Evolutionary conservation across 805 yeast species (phyloP), one percentile per base, ranked within the genome.

Genomic region (Priceomyces haplophilus): DNA sequence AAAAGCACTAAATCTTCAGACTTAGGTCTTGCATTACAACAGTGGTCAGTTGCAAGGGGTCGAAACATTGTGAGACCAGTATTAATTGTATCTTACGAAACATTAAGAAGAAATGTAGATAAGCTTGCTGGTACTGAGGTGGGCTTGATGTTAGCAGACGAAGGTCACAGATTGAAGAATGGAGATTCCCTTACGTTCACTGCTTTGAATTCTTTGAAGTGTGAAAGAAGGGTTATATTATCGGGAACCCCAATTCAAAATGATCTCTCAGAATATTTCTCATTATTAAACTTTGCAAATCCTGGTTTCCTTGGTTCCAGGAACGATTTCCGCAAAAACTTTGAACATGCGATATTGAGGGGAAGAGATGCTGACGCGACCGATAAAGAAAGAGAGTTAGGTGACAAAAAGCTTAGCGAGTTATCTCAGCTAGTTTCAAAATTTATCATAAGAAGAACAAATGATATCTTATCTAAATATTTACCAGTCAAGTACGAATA

Each of bases 161-260:
- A 69, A 46, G 75, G 75, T 11, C 75, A 69, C 42, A 53, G 74
- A 31, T 55, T 69, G 42, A 69, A 69, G 39, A 69, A 91, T 59
- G 96, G 96, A 13, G 98, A 91, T 29, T 88, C 97, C 1, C 75
- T 84, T 41, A 93, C 99, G 0, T 91, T 89, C 53, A 87, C 88
- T 0, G 88, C 97, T 0, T 72, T 91, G 32, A 82, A 88, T 54
- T 77, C 88, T n/a, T 73, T 93, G 42, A 80, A 84, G 40, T 91
- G 96, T 58, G 81, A 83, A 38, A 73, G 99, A 55, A 75, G 99
- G 44, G 97, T 91, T 6, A 91, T 91, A 50, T 67, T 91, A 17
- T 88, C 97, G 1, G 99, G 99, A 30, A 91, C 99, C 0, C 99
- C 99, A 0, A 90, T 91, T 49, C 99, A 91, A 62, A 91, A 91